A percentile compares a stretch with the other conserved stretches of the same genome.
phyloP scores from a whole-genome alignment of 768 basidiomycete genomes.

The Suillus subaureus region DNA sequence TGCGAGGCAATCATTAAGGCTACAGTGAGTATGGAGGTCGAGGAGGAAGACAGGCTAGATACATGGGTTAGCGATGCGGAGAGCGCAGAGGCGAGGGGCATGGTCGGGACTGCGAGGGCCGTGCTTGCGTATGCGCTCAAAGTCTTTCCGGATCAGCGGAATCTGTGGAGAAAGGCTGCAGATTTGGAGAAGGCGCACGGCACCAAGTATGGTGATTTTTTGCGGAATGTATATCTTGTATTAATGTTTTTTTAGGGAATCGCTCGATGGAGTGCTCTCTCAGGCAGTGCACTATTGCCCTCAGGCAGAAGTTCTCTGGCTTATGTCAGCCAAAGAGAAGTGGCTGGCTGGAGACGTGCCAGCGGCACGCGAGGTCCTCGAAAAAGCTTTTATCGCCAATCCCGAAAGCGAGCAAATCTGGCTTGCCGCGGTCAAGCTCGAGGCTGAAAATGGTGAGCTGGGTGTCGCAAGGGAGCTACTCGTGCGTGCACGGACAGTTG shows the following conservation, averaged over 20 bases:
- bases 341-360: slow-evolving; percentile 90
- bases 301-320: slow-evolving; percentile 94
- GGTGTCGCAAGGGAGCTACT: slow-evolving; percentile 85
- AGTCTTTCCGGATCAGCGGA: slow-evolving; percentile 84
- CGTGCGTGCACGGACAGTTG: slow-evolving; percentile 85
- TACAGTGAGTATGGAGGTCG: slow-evolving; percentile 89
- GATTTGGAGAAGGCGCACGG: slow-evolving; percentile 94
- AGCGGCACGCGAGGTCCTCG: slow-evolving; percentile 88
- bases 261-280: slow-evolving; percentile 77
- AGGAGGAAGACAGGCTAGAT: slow-evolving; percentile 90
- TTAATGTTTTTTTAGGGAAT: slow-evolving; percentile 51
- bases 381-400: slow-evolving; percentile 89
- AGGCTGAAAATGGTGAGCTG: slow-evolving; percentile 93
- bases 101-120: slow-evolving; percentile 82
- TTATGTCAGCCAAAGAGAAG: slow-evolving; percentile 98
- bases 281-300: slow-evolving; percentile 91
- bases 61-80: slow-evolving; percentile 95
- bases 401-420: slow-evolving; percentile 97
- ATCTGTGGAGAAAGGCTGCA: slow-evolving; percentile 90
- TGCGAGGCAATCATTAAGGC: slow-evolving; percentile 96
- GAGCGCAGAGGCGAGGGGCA: slow-evolving; percentile 69
- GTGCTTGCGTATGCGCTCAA: slow-evolving; percentile 89
- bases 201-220: slow-evolving; percentile 51
- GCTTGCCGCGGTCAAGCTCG: slow-evolving; percentile 96
- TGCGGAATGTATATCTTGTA: background rate